Percentiles rank a stretch among this genome's conserved stretches.
Evolutionary conservation across 495 filamentous ascomycete genomes (phyloP).

Genomic region (Penicillium chermesinum): DNA sequence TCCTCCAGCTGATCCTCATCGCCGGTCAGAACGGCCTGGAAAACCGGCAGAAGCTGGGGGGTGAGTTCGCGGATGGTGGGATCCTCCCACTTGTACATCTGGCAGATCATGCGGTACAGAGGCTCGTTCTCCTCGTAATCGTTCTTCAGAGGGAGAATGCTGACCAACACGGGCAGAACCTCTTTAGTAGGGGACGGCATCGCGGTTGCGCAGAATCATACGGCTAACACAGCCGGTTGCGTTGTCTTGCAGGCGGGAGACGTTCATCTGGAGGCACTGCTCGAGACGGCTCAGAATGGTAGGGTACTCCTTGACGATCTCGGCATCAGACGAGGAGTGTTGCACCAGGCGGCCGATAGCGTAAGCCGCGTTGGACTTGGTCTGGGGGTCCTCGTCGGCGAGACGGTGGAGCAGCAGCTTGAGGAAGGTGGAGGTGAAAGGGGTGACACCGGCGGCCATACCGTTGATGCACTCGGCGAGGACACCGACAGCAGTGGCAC

Average conservation of each 20-base stretch:
- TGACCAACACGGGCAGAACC: conserved; percentile 74
- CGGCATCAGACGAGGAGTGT: conserved; percentile 65
- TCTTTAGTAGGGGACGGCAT: conserved; percentile 72
- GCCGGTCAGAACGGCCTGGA: conserved; percentile 71
- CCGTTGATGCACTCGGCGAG: conserved; percentile 86
- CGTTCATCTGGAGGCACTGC: conserved; percentile 67
- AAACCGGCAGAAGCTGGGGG: conserved; percentile 68
- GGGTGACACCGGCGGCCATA: conserved; percentile 74
- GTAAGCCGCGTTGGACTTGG: conserved; percentile 91
- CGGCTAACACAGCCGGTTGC: conserved; percentile 87
- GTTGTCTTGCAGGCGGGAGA: conserved; percentile 82
- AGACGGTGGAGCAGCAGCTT: conserved; percentile 83
- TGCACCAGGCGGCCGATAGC: conserved; percentile 78
- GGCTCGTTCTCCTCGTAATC: conserved; percentile 97
- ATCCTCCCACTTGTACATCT: conserved; percentile 73
- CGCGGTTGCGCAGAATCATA: conserved; percentile 81
- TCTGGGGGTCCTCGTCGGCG: conserved; percentile 83
- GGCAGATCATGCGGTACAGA: conserved; percentile 79
- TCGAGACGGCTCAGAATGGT: conserved; percentile 79
- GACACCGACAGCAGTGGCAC: conserved; percentile 81
- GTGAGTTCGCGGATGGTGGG: conserved; percentile 71
- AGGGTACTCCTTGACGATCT: conserved; percentile 66
- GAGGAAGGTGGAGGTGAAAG: conserved; percentile 67
- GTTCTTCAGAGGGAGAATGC: conserved; percentile 80
- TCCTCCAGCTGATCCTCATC: conserved; percentile 81